Base-by-base conservation (phyloP, 2,329 filamentous ascomycete species). In the Colletotrichum truncatum region DNA sequence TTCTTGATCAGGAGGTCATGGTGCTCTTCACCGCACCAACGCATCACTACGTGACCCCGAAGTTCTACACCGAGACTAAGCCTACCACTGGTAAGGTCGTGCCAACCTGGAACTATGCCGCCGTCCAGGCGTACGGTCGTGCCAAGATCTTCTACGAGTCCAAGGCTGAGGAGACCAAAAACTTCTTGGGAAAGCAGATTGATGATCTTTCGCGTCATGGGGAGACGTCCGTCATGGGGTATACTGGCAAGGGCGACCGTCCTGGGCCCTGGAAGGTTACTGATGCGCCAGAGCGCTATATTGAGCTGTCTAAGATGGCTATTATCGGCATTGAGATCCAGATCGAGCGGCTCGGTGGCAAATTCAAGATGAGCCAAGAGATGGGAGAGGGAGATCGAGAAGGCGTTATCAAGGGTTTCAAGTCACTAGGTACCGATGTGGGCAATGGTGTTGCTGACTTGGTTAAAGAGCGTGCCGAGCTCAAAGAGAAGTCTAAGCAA, bases 51-150 rank as follows among this genome's bases (percentile, higher is more conserved):
- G 84, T 92, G 5, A 91, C 89, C 0, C 88, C 89, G 1, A 89
- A 90, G 65, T 91, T 91, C 75, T 92, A 91, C 77, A 81, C 77
- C 10, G 82, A 88, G 68, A 91, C 89, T 1, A 92, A 91, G 72
- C 89, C 88, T 0, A 73, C 71, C 0, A 88, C 84, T 0, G 89
- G 84, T 10, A 92, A 92, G 69, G 89, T 91, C 0, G 89, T 90
- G 5, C 89, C 89, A 1, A 92, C 89, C 0, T 92, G 89, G 90
- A 89, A 92, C 74, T 92, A 92, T 70, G 80, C 87, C 0, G 88
- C 89, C 0, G 89, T 84, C 0, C 87, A 92, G 74, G 87, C 81
- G 0, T 91, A 91, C 69, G 89, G 89, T 1, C 81, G 74, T 2
- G 85, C 85, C 1, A 84, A 67, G 0, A 75, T 91, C 4, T 86